Base-by-base conservation (phyloP, 2,329 filamentous ascomycete genomes). In the Botryotinia narcissicola region DNA sequence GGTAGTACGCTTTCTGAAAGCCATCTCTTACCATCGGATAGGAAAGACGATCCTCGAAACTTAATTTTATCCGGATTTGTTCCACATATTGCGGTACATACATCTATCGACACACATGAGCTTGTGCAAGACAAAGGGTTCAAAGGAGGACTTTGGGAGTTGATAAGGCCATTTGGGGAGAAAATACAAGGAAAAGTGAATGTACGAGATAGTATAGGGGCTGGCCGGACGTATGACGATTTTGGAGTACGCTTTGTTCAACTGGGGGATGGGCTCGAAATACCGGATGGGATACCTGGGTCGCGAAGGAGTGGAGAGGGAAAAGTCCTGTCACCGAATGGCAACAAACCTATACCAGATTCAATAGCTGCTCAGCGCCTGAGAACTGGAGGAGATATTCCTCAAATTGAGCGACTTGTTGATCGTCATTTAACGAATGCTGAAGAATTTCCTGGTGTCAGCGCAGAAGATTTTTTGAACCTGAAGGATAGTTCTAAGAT, bases 141-240 rank as follows among this genome's bases (percentile, higher is more conserved):
- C 77, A 85, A 89, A 57, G 87, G 90, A 62, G 95, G 95, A 0
- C 86, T 99, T 67, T 91, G 94, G 85, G 93, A 97, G 82, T 84
- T 99, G 37, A 84, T 99, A 73, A 87, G 95, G 69, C 95, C 96
- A 0, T 99, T 97, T 84, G 96, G 96, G 44, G 96, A 99, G 83
- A 89, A 87, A 25, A 88, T 98, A 0, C 89, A 92, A 68, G 96
- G 96, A 44, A 97, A 96, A 80, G 92, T 99, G 70, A 93, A 93
- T 5, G 91, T 98, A 72, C 87, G 96, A 78, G 96, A 99, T 83
- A 98, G 95, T 80, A 90, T 93, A 77, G 95, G 96, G 14, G 89
- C 91, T 61, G 95, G 94, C 80, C 90, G 90, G 80, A 88, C 89
- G 57, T 95, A 92, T 84, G 95, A 98, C 72, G 94, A 98, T 81